Evolutionary conservation across 2,329 filamentous ascomycete species (phyloP).

Genomic region (Penicillium sp.): DNA sequence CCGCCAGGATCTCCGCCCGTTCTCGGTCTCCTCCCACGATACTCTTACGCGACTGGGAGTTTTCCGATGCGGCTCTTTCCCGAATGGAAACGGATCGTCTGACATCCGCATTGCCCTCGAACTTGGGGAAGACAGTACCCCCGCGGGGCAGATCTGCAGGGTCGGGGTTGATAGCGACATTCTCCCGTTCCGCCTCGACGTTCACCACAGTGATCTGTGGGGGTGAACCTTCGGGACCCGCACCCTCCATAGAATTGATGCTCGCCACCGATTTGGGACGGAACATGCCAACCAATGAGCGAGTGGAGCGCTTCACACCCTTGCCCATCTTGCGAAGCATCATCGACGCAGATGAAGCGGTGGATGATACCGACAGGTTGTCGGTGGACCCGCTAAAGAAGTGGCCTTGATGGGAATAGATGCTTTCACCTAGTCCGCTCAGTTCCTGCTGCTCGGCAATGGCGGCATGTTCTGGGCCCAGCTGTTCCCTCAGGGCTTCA

Average conservation of each 20-base stretch:
- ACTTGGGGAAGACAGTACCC: conserved; percentile 76
- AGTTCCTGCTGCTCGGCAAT: conserved; percentile 93
- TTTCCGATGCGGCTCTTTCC: conserved; percentile 37
- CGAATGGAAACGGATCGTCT: conserved; percentile 30
- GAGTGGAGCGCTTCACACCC: conserved; percentile 91
- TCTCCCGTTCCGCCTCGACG: conserved; percentile 86
- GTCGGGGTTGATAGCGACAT: conserved; percentile 68
- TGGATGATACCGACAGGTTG: conserved; percentile 63
- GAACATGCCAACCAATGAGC: conserved; percentile 91
- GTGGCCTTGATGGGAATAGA: conserved; percentile 82
- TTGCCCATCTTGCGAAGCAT: conserved; percentile 93
- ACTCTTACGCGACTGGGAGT: conserved; percentile 69
- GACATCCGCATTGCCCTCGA: conserved; percentile 73
- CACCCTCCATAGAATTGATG: conserved; percentile 63
- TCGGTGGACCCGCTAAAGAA: conserved; percentile 90
- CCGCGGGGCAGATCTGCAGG: conserved; percentile 66
- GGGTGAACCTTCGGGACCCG: conserved; percentile 64
- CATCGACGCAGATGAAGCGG: conserved; percentile 49
- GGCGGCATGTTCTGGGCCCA: conserved; percentile 84
- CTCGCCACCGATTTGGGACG: conserved; percentile 89
- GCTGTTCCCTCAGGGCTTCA: conserved; percentile 62
- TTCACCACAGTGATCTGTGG: conserved; percentile 94
- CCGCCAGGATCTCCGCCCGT: conserved; percentile 84
- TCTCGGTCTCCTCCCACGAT: conserved; percentile 89
- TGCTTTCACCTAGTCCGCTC: conserved; percentile 84